Evolutionary conservation across 2,329 filamentous ascomycete species (phyloP), one percentile per base, ranked within the genome.

Genomic region (Colletotrichum abscissum): DNA sequence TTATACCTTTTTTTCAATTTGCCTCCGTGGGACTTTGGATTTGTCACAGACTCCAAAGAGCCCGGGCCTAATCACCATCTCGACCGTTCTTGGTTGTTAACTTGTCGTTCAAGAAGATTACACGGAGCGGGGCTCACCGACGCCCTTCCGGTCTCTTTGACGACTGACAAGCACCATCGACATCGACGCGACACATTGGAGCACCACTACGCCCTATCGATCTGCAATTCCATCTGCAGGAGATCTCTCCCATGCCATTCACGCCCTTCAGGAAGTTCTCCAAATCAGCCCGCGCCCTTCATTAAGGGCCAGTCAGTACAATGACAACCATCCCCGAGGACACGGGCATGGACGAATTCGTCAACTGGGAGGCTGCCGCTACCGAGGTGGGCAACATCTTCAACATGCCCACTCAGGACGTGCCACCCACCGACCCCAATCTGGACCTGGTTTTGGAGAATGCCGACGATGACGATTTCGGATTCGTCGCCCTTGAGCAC

Each of bases 301-400:
- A 28, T 64, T 68, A 66, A 72, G 54, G 58, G 63, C 60, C 35
- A n/a, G 59, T 35, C 63, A 30, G 54, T 57, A 76, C 63, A 69
- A 82, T 83, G 82, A 72, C 81, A n/a, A 74, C 77, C 70, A 77
- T 89, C 75, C 67, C 69, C 35, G 85, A 90, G 69, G 87, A 90
- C 67, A 84, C 88, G 84, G 90, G 92, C 68, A 84, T 88, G 84
- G 90, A 92, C 68, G 88, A 92, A 74, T 91, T 92, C 79, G 88
- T 93, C 80, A 85, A 91, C 79, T 92, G 90, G 89, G 88, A 91
- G 76, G 82, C 86, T 71, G 84, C 86, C 63, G 86, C 82, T 58
- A 82, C 84, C 55, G 79, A 81, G 54, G 78, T 82, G 70, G 81
- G 79, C 67, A 77, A 79, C 73, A 76, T 78, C 74, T 78, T 80